Conservation (phyloP, 805 yeast genomes). For the Myxozyma geophila region DNA sequence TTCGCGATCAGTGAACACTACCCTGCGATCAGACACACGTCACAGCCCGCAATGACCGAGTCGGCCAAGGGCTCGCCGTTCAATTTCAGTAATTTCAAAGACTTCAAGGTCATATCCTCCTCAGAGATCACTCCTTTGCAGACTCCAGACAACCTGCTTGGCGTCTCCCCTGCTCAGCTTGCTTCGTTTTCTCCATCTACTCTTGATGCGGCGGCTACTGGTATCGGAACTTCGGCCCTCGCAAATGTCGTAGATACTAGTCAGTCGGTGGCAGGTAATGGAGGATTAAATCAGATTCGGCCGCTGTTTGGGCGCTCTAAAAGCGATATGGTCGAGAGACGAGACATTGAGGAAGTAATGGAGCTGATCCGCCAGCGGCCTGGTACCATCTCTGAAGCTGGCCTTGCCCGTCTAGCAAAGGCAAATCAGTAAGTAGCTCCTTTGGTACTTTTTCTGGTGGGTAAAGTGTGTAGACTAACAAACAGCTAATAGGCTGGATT, state of each 20-base stretch:
- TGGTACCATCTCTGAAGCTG: conserved; percentile 45
- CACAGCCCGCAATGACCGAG: conserved; percentile 1
- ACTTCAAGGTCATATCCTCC: conserved; percentile 27
- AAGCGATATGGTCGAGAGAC: conserved; percentile 13
- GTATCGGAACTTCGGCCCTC: background rate
- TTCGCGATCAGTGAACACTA: background rate
- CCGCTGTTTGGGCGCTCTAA: conserved; percentile 24
- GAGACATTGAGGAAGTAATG: conserved; percentile 33
- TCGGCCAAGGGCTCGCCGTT: conserved; percentile 23
- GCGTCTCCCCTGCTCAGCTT: conserved; percentile 19
- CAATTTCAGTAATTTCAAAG: conserved; percentile 11
- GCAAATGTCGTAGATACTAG: background rate
- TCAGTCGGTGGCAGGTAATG: background rate
- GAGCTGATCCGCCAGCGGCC: conserved; percentile 43
- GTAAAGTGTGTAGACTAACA: background rate
- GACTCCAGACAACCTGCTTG: conserved; percentile 24
- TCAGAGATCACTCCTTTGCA: conserved; percentile 23
- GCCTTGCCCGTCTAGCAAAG: conserved; percentile 44
- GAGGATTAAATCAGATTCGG: background rate
- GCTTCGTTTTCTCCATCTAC: conserved; percentile 22
- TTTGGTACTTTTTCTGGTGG: background rate
- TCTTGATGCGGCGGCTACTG: conserved; percentile 12
- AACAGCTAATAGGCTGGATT: conserved; percentile 41
- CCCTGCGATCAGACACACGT: background rate
- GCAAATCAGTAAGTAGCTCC: conserved; percentile 37